These are phyloP conservation scores for Hyaloscypha variabilis DNA, from an alignment of 495 filamentous ascomycete genomes.

Conservation along the genomic window DNA sequence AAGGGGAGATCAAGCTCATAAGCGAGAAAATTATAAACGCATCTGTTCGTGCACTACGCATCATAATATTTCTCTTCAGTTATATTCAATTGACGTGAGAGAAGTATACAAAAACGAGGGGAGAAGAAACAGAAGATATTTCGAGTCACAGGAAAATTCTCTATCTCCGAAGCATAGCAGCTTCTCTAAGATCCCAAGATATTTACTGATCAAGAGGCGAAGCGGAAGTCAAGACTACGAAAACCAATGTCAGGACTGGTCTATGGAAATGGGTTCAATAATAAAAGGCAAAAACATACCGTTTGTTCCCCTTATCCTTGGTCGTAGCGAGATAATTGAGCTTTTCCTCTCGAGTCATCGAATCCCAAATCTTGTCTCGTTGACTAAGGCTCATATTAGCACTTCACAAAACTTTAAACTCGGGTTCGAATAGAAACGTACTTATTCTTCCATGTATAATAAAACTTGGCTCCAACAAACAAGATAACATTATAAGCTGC, in stretches of 20 bases:
- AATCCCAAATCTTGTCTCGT: conserved; percentile 47
- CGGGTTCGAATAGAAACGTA: neutral
- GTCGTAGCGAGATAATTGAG: conserved; percentile 65
- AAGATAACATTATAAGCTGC: conserved; percentile 53
- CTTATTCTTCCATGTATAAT: conserved; percentile 65
- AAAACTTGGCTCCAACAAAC: conserved; percentile 58
- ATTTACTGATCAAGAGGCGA: conserved; percentile 12
- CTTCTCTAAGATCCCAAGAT: too few species aligned
- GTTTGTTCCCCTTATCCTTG: conserved; percentile 68
- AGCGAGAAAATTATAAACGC: too few species aligned
- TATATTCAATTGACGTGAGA: too few species aligned
- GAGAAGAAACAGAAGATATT: too few species aligned
- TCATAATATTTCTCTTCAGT: too few species aligned
- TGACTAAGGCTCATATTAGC: conserved; percentile 4
- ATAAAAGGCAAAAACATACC: conserved; percentile 54
- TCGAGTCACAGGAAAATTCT: too few species aligned
- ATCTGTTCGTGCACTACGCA: too few species aligned
- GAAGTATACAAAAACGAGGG: too few species aligned
- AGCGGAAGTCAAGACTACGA: conserved; percentile 15
- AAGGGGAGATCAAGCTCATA: too few species aligned
- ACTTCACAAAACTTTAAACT: neutral
- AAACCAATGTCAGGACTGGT: neutral
- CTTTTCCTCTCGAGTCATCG: conserved; percentile 62
- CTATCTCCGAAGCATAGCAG: too few species aligned
- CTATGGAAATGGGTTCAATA: neutral